Evolutionary conservation across 2,329 filamentous ascomycete species (phyloP), one percentile per base, ranked within the genome.

Genomic region (Albophoma yamanashiensis): DNA sequence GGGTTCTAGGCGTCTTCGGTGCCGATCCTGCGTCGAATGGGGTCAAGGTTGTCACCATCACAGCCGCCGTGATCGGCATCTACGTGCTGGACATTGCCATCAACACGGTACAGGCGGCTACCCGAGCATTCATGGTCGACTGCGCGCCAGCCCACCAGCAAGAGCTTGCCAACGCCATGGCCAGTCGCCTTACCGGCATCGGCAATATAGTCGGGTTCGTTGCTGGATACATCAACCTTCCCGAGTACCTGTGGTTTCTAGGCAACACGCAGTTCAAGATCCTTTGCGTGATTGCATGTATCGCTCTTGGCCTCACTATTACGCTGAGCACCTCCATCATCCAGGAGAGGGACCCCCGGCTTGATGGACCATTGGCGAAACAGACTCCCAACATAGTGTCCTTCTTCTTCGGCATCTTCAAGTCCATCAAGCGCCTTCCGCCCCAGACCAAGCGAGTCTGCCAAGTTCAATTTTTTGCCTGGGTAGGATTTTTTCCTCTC

Each of bases 401-500:
- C 2, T 96, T 97, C 75, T 97, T 97, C 77, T 82, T 79, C 64
- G 84, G 86, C 66, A 86, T 96, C 3, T 87, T 89, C 71, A 83
- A 80, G 56, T 92, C 92, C 0, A 89, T 96, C 64, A 85, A 82
- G 67, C 83, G 86, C 45, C 79, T 97, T 8, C 92, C 93, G 1
- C 87, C 87, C 0, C 92, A 96, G 73, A 91, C 94, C 64, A 82
- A 82, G 63, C 87, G 85, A 64, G 91, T 97, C 43, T 97, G 92
- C 69, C 77, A 86, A 64, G 88, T 92, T 0, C 89, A 94, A 70
- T 85, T 93, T 66, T 92, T 87, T 62, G 91, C 91, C 6, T 97
- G 92, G 92, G 87, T 97, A 60, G 93, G 91, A 58, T 97, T 93
- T 85, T 97, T 97, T 68, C 92, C 92, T 1, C 92, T 96, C 72